A percentile compares a stretch with the other conserved stretches of the same genome.
Conservation (phyloP, 2,329 filamentous ascomycete species). For the Stachybotrys chartarum region DNA sequence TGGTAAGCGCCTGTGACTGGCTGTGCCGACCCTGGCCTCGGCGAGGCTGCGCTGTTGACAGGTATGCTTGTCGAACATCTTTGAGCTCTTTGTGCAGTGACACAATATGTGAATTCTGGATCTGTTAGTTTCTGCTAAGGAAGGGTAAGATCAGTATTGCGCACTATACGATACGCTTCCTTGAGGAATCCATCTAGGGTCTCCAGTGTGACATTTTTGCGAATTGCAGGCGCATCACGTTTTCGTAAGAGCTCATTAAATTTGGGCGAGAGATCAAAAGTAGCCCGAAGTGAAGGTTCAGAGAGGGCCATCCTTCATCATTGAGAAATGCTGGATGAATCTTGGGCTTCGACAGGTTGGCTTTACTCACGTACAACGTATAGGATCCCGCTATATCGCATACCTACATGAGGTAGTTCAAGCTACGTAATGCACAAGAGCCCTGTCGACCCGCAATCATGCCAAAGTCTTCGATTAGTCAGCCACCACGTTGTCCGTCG, state of each 20-base stretch:
- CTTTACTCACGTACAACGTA: neutral
- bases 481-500: too few species aligned
- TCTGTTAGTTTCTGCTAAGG: neutral
- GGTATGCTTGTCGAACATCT: slow-evolving; percentile 81
- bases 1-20: slow-evolving; percentile 56
- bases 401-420: neutral
- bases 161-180: slow-evolving; percentile 86
- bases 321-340: neutral
- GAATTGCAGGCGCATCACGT: slow-evolving; percentile 45
- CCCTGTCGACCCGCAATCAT: neutral
- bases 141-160: neutral
- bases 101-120: slow-evolving; percentile 75
- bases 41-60: slow-evolving; percentile 68
- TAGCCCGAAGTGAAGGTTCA: neutral
- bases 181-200: slow-evolving; percentile 80
- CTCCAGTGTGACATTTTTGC: slow-evolving; percentile 34
- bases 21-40: slow-evolving; percentile 42
- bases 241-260: slow-evolving; percentile 63
- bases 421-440: neutral
- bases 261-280: slow-evolving; percentile 56
- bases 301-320: neutral
- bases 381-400: too few species aligned
- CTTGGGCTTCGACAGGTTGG: neutral
- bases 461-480: too few species aligned
- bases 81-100: slow-evolving; percentile 75